These are phyloP conservation scores for Ganoderma boninense DNA, from an alignment of 1,284 basidiomycete genomes.

Conservation along the genomic window DNA sequence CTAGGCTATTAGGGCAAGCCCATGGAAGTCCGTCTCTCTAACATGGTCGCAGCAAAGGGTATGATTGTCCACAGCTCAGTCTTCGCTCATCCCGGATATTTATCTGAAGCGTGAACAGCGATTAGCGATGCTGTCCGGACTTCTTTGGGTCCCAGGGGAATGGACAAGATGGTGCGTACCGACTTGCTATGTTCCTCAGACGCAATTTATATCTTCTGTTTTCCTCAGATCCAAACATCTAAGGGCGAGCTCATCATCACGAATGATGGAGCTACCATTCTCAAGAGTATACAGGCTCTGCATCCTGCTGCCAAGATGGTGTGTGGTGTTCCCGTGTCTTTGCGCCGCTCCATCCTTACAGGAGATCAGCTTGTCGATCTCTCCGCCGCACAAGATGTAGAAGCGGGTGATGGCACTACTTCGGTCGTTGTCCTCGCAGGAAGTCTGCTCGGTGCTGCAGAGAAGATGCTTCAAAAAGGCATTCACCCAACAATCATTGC, in stretches of 20 bases:
- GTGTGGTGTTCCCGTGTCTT: constrained; percentile 23
- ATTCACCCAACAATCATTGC: constrained; percentile 99
- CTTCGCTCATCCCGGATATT: constrained; percentile 25
- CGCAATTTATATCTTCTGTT: constrained; percentile 21
- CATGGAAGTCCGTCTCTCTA: constrained; percentile 93
- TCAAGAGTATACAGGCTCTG: constrained; percentile 96
- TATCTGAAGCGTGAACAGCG: constrained; percentile 56
- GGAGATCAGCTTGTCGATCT: constrained; percentile 88
- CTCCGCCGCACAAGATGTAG: constrained; percentile 97
- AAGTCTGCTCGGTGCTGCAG: constrained; percentile 91
- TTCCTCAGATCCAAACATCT: constrained; percentile 90
- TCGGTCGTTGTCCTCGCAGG: constrained; percentile 98
- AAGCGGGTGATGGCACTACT: constrained; percentile 99
- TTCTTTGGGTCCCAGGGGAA: constrained; percentile 96
- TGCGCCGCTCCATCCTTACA: constrained; percentile 6
- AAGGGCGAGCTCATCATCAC: constrained; percentile 98
- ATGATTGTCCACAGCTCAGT: constrained; percentile 29
- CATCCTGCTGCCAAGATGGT: constrained; percentile 99
- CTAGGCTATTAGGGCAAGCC: constrained; percentile 76
- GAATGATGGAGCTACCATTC: constrained; percentile 98
- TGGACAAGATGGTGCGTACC: constrained; percentile 95
- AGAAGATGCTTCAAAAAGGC: constrained; percentile 97
- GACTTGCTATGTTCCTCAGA: not conserved
- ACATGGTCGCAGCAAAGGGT: constrained; percentile 98
- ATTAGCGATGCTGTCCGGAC: constrained; percentile 98